Evolutionary conservation across 169 alveolate species (phyloP), one percentile per base, ranked within the genome.

Genomic region (Blepharisma undulans): DNA sequence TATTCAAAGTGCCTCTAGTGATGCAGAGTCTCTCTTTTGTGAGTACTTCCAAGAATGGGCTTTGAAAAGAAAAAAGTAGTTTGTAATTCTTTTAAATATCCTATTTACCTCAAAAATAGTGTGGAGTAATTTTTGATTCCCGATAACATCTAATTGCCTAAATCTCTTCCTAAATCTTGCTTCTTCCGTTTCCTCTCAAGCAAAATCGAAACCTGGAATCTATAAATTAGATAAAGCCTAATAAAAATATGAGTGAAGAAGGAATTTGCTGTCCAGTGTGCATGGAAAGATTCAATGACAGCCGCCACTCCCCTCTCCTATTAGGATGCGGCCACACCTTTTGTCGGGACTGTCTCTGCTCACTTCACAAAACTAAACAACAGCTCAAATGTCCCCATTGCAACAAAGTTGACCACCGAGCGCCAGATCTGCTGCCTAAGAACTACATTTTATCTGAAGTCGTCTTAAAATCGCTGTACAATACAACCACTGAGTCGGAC

Each of bases 241-340:
- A 74, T 74, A 25, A 82, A 82, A 34, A 36, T 25, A 82, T 82
- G 89, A 32, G 76, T 5, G 91, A 86, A 60, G 91, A 86, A n/a
- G 48, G 48, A 27, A 21, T 86, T 22, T 66, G 29, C 82, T 88
- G 92, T 36, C 59, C 92, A 18, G 72, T 88, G n/a, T 88, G 92
- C 59, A 36, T 74, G 60, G 92, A 88, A 88, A 72, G 78, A n/a
- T 88, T 88, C 25, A 88, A 88, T 76, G 92, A 88, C 22, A 19
- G 59, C 85, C 74, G 78, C 74, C 27, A 61, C 25, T 25, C 76
- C 29, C 92, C 92, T 34, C 74, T 30, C n/a, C 48, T 88, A 6
- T 33, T 88, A 25, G 29, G 30, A 21, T 88, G 92, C 76, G 92
- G 92, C 33, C 92, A 88, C 59, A 88, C 92, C n/a, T 88, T 88